Evolutionary conservation across 176 grass and related monocot species (phyloP), one percentile per base, ranked within the genome.

Genomic region (Musa troglodytarum): DNA sequence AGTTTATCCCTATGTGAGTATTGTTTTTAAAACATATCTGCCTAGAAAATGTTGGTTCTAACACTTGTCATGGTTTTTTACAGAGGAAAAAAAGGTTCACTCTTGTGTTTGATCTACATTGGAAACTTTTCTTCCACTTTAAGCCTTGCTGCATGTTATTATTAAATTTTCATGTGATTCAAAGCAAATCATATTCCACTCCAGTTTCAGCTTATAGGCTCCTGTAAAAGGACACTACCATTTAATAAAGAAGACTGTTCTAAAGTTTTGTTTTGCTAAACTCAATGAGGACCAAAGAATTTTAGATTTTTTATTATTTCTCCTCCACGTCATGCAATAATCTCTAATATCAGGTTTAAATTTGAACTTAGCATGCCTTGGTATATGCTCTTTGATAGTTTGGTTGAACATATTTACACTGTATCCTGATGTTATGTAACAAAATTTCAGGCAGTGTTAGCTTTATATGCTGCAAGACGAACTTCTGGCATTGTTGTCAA

Each of bases 401-500:
- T 70, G 2, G 11, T 20, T 61, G 15, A 61, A 23, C 24, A 65
- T 65, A 63, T 20, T 2, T 65, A 23, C 11, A 65, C 10, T 57
- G 55, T 57, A 8, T 55, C 20, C 13, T 28, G 54, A 59, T 28
- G 11, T 70, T 11, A 53, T 26, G 54, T 52, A 51, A 80, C 67
- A 55, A 72, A 76, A 28, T 85, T 86, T 3, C 78, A 98, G 94
- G 90, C 94, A 82, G 82, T 98, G 69, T 75, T 98, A 83, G 82
- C 90, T 87, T 82, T 98, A 73, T 93, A 91, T 87, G 87, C 94
- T 82, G 85, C 90, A 82, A 91, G 77, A 84, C 76, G 72, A 49
- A 91, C 84, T 49, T 98, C 94, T 66, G 90, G 94, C 54, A 91
- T 98, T 68, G 84, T 98, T 83, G 86, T 98, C 72, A 90, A 98